Percentiles rank a stretch among this genome's conserved stretches.
phyloP scores from a whole-genome alignment of 306 rosid genomes.

The Quercus dentata region DNA sequence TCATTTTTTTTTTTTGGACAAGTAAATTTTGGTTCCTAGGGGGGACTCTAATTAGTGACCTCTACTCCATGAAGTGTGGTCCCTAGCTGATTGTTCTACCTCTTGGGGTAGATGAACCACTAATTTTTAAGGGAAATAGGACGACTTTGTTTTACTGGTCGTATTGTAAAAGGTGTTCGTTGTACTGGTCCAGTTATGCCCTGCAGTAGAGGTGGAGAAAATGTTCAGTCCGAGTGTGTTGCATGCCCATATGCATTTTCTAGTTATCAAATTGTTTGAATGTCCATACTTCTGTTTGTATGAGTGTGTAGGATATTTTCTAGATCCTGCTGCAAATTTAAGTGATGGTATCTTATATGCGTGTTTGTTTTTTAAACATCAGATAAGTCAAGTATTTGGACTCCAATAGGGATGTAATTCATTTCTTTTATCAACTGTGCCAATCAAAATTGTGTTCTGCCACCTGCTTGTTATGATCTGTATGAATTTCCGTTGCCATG shows the following conservation, averaged over 20 bases:
- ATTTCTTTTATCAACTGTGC: background rate
- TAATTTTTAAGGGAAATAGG: too few species aligned
- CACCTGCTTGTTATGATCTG: background rate
- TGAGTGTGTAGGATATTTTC: too few species aligned
- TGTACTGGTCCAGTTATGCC: background rate
- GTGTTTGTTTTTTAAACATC: background rate
- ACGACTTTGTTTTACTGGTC: background rate
- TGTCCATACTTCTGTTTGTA: too few species aligned
- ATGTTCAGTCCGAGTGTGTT: background rate
- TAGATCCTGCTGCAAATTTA: too few species aligned
- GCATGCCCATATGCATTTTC: background rate
- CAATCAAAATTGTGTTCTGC: background rate
- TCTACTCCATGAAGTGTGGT: too few species aligned
- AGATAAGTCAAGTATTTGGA: background rate
- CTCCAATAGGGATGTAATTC: background rate
- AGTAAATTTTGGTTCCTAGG: too few species aligned
- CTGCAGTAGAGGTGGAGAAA: background rate
- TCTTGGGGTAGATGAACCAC: too few species aligned
- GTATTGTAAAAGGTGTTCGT: background rate
- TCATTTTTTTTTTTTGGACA: too few species aligned
- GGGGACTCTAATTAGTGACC: too few species aligned
- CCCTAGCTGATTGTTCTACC: too few species aligned
- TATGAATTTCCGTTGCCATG: background rate
- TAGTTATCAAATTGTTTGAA: background rate
- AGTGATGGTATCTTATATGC: background rate